A percentile compares a stretch with the other conserved stretches of the same genome.
Conservation (phyloP, 352 stramenopile genomes). For the Hyaloperonospora brassicae region DNA sequence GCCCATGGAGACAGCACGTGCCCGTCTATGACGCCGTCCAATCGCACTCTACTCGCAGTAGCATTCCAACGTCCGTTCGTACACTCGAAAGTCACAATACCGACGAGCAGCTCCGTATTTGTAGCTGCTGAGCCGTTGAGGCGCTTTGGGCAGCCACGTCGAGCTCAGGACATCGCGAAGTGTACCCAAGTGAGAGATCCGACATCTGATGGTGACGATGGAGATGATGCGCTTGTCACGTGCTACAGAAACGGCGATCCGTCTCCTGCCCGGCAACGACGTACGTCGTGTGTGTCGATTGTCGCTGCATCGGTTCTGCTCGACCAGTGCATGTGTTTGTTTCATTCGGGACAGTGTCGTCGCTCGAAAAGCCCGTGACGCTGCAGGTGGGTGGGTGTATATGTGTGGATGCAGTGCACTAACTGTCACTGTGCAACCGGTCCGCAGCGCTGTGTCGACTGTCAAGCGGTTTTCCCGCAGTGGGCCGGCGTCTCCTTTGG, state of each 20-base stretch:
- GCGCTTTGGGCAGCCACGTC: not conserved
- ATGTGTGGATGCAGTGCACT: no score
- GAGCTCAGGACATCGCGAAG: constrained; percentile 8
- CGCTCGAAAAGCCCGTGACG: no score
- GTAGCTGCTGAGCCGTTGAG: no score
- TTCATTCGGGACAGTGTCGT: no score
- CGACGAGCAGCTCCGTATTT: constrained; percentile 10
- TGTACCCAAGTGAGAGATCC: no score
- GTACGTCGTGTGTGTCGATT: constrained; percentile 25
- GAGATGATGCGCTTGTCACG: constrained; percentile 36
- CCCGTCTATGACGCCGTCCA: constrained; percentile 5
- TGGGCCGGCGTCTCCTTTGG: constrained; percentile 81
- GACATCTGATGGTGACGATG: no score
- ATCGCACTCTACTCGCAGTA: constrained; percentile 3
- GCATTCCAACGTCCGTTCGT: no score
- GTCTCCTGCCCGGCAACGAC: constrained; percentile 66
- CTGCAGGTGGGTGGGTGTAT: no score
- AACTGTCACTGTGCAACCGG: not conserved
- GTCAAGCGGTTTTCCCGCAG: constrained; percentile 69
- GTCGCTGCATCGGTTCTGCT: no score
- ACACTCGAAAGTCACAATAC: not conserved
- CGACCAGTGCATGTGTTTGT: not conserved
- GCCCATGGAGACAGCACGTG: no score
- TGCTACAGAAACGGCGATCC: constrained; percentile 43
- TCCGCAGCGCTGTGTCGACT: constrained; percentile 70